phyloP scores from a whole-genome alignment of 2,329 filamentous ascomycete species.

The Penicillium brasilianum region DNA sequence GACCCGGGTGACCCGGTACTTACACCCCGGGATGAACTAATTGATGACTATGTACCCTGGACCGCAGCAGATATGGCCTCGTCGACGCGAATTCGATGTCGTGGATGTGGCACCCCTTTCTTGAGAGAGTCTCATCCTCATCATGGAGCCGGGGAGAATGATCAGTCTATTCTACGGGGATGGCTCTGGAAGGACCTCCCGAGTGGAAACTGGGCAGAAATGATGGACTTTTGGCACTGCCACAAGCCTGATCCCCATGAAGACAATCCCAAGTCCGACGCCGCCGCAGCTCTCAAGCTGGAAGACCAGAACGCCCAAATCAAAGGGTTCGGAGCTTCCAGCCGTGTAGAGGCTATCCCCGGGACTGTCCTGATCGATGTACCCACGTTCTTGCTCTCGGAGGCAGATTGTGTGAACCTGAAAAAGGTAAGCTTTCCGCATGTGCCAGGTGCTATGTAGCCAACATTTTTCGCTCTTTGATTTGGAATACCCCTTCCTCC shows the following conservation, averaged over 20 bases:
- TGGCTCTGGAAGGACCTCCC: conserved; percentile 86
- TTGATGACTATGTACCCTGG: conserved; percentile 45
- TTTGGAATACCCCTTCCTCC: not conserved
- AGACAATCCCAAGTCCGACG: conserved; percentile 49
- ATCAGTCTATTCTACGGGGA: conserved; percentile 34
- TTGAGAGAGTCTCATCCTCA: conserved; percentile 25
- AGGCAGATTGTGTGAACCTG: conserved; percentile 65
- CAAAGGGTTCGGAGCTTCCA: conserved; percentile 85
- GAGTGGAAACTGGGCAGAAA: conserved; percentile 97
- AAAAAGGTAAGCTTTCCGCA: conserved; percentile 41
- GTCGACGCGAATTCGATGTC: conserved; percentile 44
- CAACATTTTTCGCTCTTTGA: not conserved
- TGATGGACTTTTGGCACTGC: conserved; percentile 99
- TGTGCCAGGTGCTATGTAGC: not conserved
- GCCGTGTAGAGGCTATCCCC: conserved; percentile 68
- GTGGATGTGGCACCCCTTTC: conserved; percentile 41
- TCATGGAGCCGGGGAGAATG: not conserved
- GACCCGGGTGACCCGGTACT: conserved; percentile 43
- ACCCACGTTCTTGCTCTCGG: conserved; percentile 72
- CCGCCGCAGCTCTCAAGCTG: conserved; percentile 36
- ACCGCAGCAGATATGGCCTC: conserved; percentile 45
- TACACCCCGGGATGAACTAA: conserved; percentile 28
- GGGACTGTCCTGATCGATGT: conserved; percentile 81
- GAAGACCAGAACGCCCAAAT: conserved; percentile 57
- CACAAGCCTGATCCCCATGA: conserved; percentile 75